These are phyloP conservation scores for Microcos paniculata DNA, from an alignment of 345 rosid genomes.

Conservation along the genomic window DNA sequence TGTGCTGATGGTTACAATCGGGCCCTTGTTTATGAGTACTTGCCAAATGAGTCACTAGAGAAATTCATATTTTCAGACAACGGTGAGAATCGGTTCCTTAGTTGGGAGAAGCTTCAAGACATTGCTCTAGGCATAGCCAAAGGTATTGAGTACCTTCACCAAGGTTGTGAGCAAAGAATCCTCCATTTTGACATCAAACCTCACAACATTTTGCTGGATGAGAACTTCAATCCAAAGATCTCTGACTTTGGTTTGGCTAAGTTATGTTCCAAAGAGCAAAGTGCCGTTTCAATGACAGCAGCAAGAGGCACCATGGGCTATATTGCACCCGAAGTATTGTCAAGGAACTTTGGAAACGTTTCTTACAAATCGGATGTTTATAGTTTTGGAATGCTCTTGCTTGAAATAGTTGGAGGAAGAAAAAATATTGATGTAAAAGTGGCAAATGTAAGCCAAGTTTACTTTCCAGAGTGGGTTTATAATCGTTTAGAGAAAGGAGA, in stretches of 20 bases:
- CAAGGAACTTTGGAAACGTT: slow-evolving; percentile 10
- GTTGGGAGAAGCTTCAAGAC: slow-evolving; percentile 9
- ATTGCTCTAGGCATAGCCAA: slow-evolving; percentile 7
- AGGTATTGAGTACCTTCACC: slow-evolving; percentile 8
- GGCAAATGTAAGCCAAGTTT: neutral
- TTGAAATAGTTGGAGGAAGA: slow-evolving; percentile 34
- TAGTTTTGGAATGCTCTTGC: slow-evolving; percentile 17
- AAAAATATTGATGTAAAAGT: slow-evolving; percentile 8
- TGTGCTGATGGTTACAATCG: slow-evolving; percentile 6
- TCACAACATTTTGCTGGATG: slow-evolving; percentile 9
- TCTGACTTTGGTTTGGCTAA: slow-evolving; percentile 19
- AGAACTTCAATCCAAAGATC: slow-evolving; percentile 16
- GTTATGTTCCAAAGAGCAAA: slow-evolving; percentile 6
- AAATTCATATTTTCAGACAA: slow-evolving; percentile 13
- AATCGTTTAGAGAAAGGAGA: slow-evolving; percentile 14
- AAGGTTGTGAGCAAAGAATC: slow-evolving; percentile 14
- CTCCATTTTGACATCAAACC: slow-evolving; percentile 23
- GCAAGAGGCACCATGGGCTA: slow-evolving; percentile 13
- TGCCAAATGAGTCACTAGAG: slow-evolving; percentile 15
- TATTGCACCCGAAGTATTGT: slow-evolving; percentile 16
- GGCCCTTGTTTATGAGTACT: slow-evolving; percentile 5
- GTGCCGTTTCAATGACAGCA: slow-evolving; percentile 13
- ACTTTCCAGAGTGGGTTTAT: slow-evolving; percentile 6
- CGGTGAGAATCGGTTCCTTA: neutral
- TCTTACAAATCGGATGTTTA: slow-evolving; percentile 17